Percentiles rank a stretch among this genome's conserved stretches.
phyloP scores from a whole-genome alignment of 805 yeast genomes.

The Cyberlindnera mississippiensis region DNA sequence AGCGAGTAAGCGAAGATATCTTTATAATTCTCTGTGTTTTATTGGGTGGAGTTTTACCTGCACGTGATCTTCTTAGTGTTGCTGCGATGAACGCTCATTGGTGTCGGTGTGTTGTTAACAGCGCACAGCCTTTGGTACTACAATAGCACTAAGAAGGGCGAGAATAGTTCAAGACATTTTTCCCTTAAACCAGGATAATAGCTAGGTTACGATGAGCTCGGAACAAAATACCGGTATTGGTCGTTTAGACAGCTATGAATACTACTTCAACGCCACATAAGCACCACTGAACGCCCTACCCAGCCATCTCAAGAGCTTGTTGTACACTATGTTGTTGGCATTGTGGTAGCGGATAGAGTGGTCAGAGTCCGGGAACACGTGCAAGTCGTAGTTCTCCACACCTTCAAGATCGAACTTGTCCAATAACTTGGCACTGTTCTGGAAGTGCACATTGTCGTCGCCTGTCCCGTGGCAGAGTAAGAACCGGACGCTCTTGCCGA shows the following conservation, averaged over 20 bases:
- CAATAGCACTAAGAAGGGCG: too few species aligned
- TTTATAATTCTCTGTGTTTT: too few species aligned
- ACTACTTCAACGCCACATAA: constrained; percentile 13
- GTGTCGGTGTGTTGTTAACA: too few species aligned
- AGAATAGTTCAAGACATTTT: too few species aligned
- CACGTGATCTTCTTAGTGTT: too few species aligned
- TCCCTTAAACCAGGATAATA: too few species aligned
- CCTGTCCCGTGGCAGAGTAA: constrained; percentile 94
- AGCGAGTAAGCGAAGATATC: neutral
- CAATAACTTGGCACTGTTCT: constrained; percentile 73
- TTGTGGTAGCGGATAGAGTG: constrained; percentile 71
- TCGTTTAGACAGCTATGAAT: neutral
- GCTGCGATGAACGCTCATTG: too few species aligned
- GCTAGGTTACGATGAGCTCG: too few species aligned
- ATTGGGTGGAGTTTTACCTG: too few species aligned
- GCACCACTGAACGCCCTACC: constrained; percentile 53
- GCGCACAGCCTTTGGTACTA: too few species aligned
- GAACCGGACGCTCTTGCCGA: constrained; percentile 61
- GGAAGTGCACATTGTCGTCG: constrained; percentile 96
- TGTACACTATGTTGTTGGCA: constrained; percentile 65
- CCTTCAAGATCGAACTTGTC: constrained; percentile 69
- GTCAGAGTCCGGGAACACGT: constrained; percentile 78
- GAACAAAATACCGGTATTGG: too few species aligned
- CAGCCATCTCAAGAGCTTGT: constrained; percentile 64
- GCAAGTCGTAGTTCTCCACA: constrained; percentile 80